phyloP scores from a whole-genome alignment of 2,329 filamentous ascomycete genomes.

The Lachnellula arida region DNA sequence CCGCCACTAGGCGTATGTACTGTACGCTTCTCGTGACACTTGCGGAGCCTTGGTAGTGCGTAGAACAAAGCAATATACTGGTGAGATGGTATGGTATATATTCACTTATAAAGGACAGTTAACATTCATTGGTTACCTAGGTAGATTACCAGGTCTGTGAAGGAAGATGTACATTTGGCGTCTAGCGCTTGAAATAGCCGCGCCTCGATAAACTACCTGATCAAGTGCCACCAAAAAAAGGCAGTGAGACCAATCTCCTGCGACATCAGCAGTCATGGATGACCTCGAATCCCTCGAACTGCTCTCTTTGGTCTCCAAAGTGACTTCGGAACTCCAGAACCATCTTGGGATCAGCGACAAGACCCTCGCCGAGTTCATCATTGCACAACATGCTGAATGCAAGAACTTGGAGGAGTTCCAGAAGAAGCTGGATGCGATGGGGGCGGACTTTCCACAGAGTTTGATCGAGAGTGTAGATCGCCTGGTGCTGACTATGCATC shows the following conservation, averaged over 20 bases:
- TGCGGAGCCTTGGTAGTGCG: no score
- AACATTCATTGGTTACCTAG: no score
- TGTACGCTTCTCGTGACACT: no score
- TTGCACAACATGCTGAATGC: slow-evolving; percentile 80
- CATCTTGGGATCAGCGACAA: slow-evolving; percentile 90
- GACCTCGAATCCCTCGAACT: slow-evolving; percentile 89
- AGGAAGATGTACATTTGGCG: not conserved
- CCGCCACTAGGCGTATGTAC: no score
- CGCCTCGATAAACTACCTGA: not conserved
- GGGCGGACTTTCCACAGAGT: slow-evolving; percentile 78
- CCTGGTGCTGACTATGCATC: slow-evolving; percentile 83
- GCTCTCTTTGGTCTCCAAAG: slow-evolving; percentile 88
- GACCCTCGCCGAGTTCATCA: slow-evolving; percentile 93
- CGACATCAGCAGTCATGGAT: slow-evolving; percentile 26
- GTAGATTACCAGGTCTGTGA: no score
- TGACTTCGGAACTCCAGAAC: slow-evolving; percentile 91
- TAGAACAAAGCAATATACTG: no score
- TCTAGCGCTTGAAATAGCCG: not conserved
- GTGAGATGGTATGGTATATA: no score
- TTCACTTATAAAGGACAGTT: no score
- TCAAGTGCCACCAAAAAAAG: not conserved
- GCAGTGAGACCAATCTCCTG: not conserved
- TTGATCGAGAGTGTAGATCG: slow-evolving; percentile 89
- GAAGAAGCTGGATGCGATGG: slow-evolving; percentile 66
- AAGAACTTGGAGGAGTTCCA: slow-evolving; percentile 69